Base-by-base conservation (phyloP, 257 asterid species). In the Rubia yunnanensis region DNA sequence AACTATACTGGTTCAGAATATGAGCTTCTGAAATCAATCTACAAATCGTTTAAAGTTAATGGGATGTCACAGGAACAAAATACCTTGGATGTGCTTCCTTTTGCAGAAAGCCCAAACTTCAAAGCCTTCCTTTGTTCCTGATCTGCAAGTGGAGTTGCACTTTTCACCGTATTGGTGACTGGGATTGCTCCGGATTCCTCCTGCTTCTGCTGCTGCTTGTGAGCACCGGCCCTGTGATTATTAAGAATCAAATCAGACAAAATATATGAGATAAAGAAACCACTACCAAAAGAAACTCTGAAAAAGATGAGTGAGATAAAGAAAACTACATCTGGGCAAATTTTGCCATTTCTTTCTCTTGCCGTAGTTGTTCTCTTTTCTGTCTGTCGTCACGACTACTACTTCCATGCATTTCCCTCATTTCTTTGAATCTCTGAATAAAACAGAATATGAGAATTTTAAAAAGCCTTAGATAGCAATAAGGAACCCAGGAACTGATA, bases 321-420 rank as follows among this genome's bases (percentile, higher is more conserved):
- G 52, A 35, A 39, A 28, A 23, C 17, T 83, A 94, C 97, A 86
- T 94, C 73, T 88, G 97, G 64, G 79, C 79, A 76, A 86, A 86
- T 80, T 94, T 94, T 38, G 92, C 96, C 88, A 94, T 83, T 82
- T 90, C 97, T 85, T 69, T 86, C 67, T 90, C 96, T 76, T 83
- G 95, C 53, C 96, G 97, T 64, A 88, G 96, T 63, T 86, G 94
- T 71, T 90, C 97, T 76, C 99, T 80, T 85, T 90, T 94, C 74
- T 90, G 96, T 59, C 97, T 88, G 81, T 94, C 96, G 34, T 94
- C 97, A 24, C 95, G 95, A 59, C 94, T 73, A 85, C 95, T 90
- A 80, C 89, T 90, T 77, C 97, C 99, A 58, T 94, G 99, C 99
- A 90, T 94, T 63, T 88, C 97, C 80, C 82, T 88, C 99, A 94